Evolutionary conservation across 148 eudicot species (phyloP).

Genomic region (Oxyria digyna): DNA sequence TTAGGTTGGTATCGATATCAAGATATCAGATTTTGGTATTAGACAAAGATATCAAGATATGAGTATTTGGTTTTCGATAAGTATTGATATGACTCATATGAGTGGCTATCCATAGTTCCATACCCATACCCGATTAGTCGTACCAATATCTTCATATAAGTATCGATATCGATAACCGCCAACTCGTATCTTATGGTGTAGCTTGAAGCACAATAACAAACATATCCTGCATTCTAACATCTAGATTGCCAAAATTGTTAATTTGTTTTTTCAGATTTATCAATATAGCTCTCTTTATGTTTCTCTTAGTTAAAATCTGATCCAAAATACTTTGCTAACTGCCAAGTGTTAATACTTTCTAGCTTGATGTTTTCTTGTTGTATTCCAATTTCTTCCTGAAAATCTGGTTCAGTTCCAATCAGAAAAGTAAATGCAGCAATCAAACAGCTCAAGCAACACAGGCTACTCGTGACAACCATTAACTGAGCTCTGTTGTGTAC

Average conservation of each 20-base stretch:
- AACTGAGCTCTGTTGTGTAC: conserved; percentile 8
- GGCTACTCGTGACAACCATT: conserved; percentile 17
- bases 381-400: neutral
- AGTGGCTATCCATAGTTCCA: too few species aligned
- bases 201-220: too few species aligned
- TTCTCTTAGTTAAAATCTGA: neutral
- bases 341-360: neutral
- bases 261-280: neutral
- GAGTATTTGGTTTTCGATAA: too few species aligned
- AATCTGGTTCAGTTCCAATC: neutral
- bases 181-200: too few species aligned
- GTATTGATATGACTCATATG: too few species aligned
- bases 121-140: too few species aligned
- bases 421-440: neutral
- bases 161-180: too few species aligned
- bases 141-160: too few species aligned
- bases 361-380: neutral
- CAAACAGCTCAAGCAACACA: neutral
- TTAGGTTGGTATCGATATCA: too few species aligned
- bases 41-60: too few species aligned
- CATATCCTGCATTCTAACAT: neutral
- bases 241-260: neutral
- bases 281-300: neutral
- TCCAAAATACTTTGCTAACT: neutral
- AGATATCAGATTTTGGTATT: too few species aligned